phyloP scores from a whole-genome alignment of 2,329 filamentous ascomycete species.

The Lasiodiplodia hormozganensis region DNA sequence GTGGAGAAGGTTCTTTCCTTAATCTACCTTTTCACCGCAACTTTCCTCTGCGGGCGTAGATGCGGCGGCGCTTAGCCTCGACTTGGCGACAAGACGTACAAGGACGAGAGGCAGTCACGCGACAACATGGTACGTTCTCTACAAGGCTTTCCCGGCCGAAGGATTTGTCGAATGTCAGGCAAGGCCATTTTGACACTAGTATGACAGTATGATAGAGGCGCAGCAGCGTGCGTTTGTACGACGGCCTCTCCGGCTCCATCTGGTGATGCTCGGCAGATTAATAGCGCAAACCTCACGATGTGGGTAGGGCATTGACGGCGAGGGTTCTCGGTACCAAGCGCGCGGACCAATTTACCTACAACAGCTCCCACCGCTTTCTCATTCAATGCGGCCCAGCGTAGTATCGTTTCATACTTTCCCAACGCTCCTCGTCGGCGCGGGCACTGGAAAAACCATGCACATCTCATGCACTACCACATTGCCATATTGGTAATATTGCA shows the following conservation, averaged over 20 bases:
- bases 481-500: background rate
- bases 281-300: background rate
- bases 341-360: conserved; percentile 8
- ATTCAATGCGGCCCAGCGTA: background rate
- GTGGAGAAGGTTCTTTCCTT: background rate
- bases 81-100: conserved; percentile 5
- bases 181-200: background rate
- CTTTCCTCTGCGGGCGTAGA: background rate
- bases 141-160: background rate
- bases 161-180: background rate
- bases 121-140: background rate
- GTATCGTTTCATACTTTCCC: background rate
- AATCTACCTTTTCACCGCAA: conserved; percentile 14
- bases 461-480: background rate
- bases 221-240: background rate
- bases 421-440: background rate
- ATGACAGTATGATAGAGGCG: background rate
- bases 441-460: conserved; percentile 1
- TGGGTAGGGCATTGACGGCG: background rate
- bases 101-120: background rate
- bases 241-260: background rate
- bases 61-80: background rate
- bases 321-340: background rate
- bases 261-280: conserved; percentile 15
- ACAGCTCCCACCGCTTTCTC: background rate